phyloP scores from a whole-genome alignment of 768 basidiomycete species.

The Tylopilus rubrobrunneus region DNA sequence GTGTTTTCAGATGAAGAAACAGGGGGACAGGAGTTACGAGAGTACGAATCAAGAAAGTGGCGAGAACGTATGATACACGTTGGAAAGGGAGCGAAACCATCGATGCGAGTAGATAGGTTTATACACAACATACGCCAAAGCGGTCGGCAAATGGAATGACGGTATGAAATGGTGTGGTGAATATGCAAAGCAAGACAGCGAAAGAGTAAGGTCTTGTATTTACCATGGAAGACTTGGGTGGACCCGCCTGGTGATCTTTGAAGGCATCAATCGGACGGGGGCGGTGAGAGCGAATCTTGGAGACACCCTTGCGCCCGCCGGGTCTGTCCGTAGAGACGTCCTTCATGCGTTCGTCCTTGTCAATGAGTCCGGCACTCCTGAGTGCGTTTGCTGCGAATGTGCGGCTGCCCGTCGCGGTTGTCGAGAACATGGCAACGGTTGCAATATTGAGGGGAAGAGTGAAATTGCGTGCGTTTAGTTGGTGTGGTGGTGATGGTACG shows the following conservation, averaged over 20 bases:
- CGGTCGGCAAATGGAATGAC: conserved; percentile 10
- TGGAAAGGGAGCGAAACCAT: conserved; percentile 4
- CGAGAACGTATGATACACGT: conserved; percentile 2
- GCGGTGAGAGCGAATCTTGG: conserved; percentile 59
- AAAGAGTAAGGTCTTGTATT: conserved; percentile 47
- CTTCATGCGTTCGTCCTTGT: conserved; percentile 72
- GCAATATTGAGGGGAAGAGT: neutral
- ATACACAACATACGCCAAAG: conserved; percentile 16
- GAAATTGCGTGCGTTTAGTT: neutral
- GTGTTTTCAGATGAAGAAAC: conserved; percentile 22
- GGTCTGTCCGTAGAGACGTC: conserved; percentile 61
- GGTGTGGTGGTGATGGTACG: conserved; percentile 12
- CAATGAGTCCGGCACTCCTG: conserved; percentile 70
- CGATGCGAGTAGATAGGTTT: conserved; percentile 15
- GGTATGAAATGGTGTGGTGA: conserved; percentile 26
- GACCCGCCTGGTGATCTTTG: conserved; percentile 45
- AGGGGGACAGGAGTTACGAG: conserved; percentile 4
- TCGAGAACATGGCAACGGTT: conserved; percentile 47
- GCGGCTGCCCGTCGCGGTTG: conserved; percentile 55
- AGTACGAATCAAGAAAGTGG: conserved; percentile 6
- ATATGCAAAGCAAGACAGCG: conserved; percentile 22
- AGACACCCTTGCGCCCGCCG: conserved; percentile 67
- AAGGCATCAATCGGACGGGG: conserved; percentile 56
- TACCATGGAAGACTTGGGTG: conserved; percentile 58
- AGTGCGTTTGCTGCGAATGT: conserved; percentile 59